Conservation (phyloP, 1,284 basidiomycete genomes). For the Melampsora americana region DNA sequence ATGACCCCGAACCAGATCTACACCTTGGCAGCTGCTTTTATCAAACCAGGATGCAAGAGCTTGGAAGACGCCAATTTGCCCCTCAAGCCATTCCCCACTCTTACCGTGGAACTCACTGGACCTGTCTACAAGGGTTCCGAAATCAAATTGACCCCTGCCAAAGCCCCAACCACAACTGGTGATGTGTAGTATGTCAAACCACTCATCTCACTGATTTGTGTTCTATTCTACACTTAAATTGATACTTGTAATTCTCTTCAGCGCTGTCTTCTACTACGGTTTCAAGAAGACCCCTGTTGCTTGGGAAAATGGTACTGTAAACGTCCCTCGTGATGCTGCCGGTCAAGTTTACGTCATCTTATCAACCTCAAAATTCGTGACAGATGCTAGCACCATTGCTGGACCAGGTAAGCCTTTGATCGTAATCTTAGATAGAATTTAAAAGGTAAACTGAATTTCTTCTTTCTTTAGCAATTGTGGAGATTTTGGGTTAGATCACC, state of each 20-base stretch:
- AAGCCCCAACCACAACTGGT: background rate
- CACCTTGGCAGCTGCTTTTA: background rate
- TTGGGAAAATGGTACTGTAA: background rate
- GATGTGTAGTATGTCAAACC: background rate
- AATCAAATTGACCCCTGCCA: background rate
- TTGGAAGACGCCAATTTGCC: background rate
- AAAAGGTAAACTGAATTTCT: too few relatives aligned
- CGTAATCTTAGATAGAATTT: too few relatives aligned
- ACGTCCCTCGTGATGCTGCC: background rate
- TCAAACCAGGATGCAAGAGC: background rate
- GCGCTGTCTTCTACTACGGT: slow-evolving; percentile 4
- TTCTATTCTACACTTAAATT: background rate
- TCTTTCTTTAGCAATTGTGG: background rate
- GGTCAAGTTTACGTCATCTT: slow-evolving; percentile 2
- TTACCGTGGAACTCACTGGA: background rate
- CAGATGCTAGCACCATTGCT: background rate
- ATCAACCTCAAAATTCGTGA: background rate
- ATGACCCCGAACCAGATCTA: background rate
- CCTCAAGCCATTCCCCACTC: background rate
- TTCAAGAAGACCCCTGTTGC: background rate
- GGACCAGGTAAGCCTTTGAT: background rate
- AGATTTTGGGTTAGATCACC: background rate
- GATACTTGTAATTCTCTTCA: background rate
- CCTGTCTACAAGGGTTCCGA: background rate
- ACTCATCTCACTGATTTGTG: background rate